These are phyloP conservation scores for Lomentospora prolificans DNA, from an alignment of 2,329 filamentous ascomycete genomes.

Conservation along the genomic window DNA sequence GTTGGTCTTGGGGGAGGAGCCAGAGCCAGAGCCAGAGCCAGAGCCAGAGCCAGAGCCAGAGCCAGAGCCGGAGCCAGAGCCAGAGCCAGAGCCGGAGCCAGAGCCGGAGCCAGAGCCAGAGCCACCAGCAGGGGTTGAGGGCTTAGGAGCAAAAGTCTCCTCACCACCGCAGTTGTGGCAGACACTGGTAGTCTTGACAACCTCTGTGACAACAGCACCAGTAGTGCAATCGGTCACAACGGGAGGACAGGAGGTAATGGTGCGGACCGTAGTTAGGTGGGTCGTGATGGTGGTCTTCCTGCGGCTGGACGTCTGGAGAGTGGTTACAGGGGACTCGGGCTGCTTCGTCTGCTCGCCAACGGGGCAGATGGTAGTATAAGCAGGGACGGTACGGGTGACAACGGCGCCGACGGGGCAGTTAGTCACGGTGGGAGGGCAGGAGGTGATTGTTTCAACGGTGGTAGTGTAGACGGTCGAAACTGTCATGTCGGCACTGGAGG, in stretches of 20 bases:
- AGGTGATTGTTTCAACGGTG: slow-evolving; percentile 38
- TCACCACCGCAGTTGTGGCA: neutral
- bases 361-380: slow-evolving; percentile 23
- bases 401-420: slow-evolving; percentile 19
- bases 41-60: too few species aligned
- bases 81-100: too few species aligned
- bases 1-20: neutral
- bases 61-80: too few species aligned
- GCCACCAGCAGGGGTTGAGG: neutral
- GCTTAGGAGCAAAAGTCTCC: neutral
- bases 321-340: neutral
- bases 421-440: slow-evolving; percentile 30
- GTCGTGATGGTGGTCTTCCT: neutral
- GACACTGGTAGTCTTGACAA: neutral
- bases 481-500: neutral
- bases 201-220: neutral
- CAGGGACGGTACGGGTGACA: slow-evolving; percentile 19
- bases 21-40: too few species aligned
- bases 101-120: too few species aligned
- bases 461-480: slow-evolving; percentile 18
- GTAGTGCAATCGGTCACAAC: neutral
- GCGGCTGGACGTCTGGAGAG: neutral
- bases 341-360: slow-evolving; percentile 9
- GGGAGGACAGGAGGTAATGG: slow-evolving; percentile 1
- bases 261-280: neutral